Evolutionary conservation across 2,329 filamentous ascomycete genomes (phyloP), one percentile per base, ranked within the genome.

Genomic region (Alternaria triticimaculans): DNA sequence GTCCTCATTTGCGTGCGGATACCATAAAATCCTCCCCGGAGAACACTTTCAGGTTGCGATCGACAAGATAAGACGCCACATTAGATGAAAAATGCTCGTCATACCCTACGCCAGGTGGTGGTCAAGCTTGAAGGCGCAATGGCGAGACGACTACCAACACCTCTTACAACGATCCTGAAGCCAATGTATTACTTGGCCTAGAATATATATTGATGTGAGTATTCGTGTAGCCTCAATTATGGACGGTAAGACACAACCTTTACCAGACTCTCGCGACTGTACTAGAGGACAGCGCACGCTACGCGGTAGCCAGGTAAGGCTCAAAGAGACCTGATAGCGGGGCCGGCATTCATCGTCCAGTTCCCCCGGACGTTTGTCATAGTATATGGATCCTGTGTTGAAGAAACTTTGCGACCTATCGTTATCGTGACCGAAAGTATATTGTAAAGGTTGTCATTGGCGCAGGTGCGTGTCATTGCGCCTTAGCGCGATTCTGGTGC

Each of bases 311-410:
- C 33, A 41, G 33, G 15, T 58, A 62, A 60, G 62, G 65, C 23
- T 51, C 55, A 61, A 49, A 37, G 28, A 41, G 50, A 43, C 53
- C 20, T 28, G 50, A 54, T 60, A 60, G 65, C 58, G 65, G 67
- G 59, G 49, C 63, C 18, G n/a, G 33, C 49, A 59, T 21, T 18
- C 43, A 56, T 55, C 45, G 10, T 23, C 9, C 18, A 20, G 44
- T 26, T 25, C 33, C 54, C 54, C 43, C 54, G 33, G 54, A 37
- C n/a, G 28, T 53, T 53, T 53, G 49, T 53, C 30, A 18, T 25
- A 41, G 20, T 18, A 25, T 33, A 23, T 37, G 49, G 49, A 21
- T 41, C 30, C 37, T 23, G 14, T 23, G 28, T 8, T 53, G 49
- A 53, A 48, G 44, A 46, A 56, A 56, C 44, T 48, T 56, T 45